These are phyloP conservation scores for Rhexocercosporidium sp. DNA, from an alignment of 2,329 filamentous ascomycete genomes.

Conservation along the genomic window DNA sequence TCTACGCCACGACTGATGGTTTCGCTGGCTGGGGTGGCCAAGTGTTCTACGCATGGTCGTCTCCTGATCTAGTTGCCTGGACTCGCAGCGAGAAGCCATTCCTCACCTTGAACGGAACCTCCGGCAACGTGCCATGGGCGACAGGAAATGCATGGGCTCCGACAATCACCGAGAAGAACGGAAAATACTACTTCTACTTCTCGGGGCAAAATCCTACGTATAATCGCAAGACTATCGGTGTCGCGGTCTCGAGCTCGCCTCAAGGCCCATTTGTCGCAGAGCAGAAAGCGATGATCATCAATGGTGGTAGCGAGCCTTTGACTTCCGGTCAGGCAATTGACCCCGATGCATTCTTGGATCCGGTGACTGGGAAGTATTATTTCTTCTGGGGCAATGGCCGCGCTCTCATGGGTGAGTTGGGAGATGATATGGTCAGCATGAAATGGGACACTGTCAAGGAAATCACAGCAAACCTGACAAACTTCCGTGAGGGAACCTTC, in stretches of 20 bases:
- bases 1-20: conserved; percentile 16
- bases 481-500: conserved; percentile 15
- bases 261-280: conserved; percentile 12
- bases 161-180: conserved; percentile 10
- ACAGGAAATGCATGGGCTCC: conserved; percentile 18
- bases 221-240: conserved; percentile 16
- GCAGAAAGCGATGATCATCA: conserved; percentile 14
- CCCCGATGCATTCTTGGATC: conserved; percentile 8
- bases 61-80: conserved; percentile 12
- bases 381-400: conserved; percentile 17
- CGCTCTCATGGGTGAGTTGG: conserved; percentile 8
- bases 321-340: conserved; percentile 14
- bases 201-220: conserved; percentile 13
- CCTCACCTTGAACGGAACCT: conserved; percentile 13
- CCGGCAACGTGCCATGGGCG: conserved; percentile 17
- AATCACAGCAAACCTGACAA: conserved; percentile 13
- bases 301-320: conserved; percentile 7
- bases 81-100: conserved; percentile 10
- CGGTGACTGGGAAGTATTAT: conserved; percentile 10
- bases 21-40: conserved; percentile 13
- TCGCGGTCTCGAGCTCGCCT: not conserved
- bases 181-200: conserved; percentile 19
- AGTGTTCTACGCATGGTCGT: conserved; percentile 15
- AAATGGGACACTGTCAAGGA: conserved; percentile 14
- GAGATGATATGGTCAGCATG: conserved; percentile 8